Percentiles rank a stretch among this genome's conserved stretches.
These are phyloP conservation scores for Gossypium bickii DNA, from an alignment of 345 rosid species.

Conservation along the genomic window DNA sequence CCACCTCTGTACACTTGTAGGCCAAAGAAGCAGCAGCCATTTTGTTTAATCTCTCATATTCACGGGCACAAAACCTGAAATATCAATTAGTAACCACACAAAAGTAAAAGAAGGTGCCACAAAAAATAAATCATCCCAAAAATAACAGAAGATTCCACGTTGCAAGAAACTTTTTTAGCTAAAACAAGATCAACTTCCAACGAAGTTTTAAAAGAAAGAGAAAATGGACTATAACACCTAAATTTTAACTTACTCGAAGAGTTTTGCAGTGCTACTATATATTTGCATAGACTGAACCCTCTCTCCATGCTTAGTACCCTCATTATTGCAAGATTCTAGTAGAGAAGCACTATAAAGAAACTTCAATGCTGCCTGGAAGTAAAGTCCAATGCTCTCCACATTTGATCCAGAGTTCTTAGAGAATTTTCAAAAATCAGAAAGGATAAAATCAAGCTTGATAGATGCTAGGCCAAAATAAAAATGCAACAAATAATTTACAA, in stretches of 20 bases:
- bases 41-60: constrained; percentile 81
- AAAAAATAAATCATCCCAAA: not conserved
- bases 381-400: constrained; percentile 61
- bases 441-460: constrained; percentile 9
- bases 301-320: constrained; percentile 66
- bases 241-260: constrained; percentile 76
- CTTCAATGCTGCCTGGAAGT: constrained; percentile 93
- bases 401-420: constrained; percentile 56
- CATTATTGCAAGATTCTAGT: constrained; percentile 59
- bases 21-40: constrained; percentile 96
- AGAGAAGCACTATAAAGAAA: constrained; percentile 86
- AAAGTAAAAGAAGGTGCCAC: not conserved
- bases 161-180: not conserved
- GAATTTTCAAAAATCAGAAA: constrained; percentile 19
- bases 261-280: constrained; percentile 81
- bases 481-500: not conserved
- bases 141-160: not conserved
- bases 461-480: constrained; percentile 1
- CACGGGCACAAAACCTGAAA: constrained; percentile 84
- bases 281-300: constrained; percentile 55
- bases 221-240: not conserved
- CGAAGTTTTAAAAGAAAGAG: not conserved
- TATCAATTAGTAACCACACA: not conserved
- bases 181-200: not conserved
- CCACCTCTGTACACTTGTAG: constrained; percentile 96